A percentile compares a stretch with the other conserved stretches of the same genome.
These are phyloP conservation scores for Agaricus blazei DNA, from an alignment of 768 basidiomycete species.

Conservation along the genomic window DNA sequence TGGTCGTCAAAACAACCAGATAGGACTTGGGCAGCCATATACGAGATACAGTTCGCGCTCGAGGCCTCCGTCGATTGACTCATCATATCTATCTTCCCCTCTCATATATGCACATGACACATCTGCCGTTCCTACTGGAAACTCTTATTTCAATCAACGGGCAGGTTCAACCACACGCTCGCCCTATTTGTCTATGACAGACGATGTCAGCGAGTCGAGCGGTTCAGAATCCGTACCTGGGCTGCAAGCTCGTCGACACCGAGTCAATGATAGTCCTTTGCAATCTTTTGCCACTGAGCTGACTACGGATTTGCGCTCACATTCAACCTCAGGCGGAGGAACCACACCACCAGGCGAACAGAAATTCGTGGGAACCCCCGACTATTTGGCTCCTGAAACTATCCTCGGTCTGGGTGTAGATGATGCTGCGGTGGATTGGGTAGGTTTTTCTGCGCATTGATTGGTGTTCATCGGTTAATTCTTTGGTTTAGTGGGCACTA, in stretches of 20 bases:
- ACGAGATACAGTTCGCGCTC: constrained; percentile 65
- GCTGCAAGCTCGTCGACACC: constrained; percentile 45
- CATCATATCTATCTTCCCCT: constrained; percentile 75
- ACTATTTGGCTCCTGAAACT: constrained; percentile 94
- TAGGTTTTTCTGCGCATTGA: constrained; percentile 29
- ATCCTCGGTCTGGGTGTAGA: constrained; percentile 94
- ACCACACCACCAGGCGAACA: constrained; percentile 79
- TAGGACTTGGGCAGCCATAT: constrained; percentile 40
- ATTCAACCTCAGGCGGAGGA: constrained; percentile 56
- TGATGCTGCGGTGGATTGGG: constrained; percentile 96
- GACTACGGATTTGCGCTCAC: constrained; percentile 77
- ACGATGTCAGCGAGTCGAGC: constrained; percentile 85
- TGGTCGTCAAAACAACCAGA: constrained; percentile 88
- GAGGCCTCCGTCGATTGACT: constrained; percentile 77
- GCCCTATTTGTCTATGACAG: constrained; percentile 65
- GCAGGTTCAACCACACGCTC: constrained; percentile 55
- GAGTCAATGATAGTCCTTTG: constrained; percentile 67
- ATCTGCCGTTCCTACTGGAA: constrained; percentile 45
- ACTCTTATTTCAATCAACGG: constrained; percentile 80
- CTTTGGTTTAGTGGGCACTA: constrained; percentile 79
- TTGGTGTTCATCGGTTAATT: constrained; percentile 5
- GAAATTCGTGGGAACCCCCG: constrained; percentile 96
- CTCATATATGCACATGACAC: constrained; percentile 36
- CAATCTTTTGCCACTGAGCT: constrained; percentile 86
- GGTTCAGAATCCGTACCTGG: constrained; percentile 70